Base-by-base conservation (phyloP, 495 filamentous ascomycete genomes). In the Chlorociboria aeruginascens region DNA sequence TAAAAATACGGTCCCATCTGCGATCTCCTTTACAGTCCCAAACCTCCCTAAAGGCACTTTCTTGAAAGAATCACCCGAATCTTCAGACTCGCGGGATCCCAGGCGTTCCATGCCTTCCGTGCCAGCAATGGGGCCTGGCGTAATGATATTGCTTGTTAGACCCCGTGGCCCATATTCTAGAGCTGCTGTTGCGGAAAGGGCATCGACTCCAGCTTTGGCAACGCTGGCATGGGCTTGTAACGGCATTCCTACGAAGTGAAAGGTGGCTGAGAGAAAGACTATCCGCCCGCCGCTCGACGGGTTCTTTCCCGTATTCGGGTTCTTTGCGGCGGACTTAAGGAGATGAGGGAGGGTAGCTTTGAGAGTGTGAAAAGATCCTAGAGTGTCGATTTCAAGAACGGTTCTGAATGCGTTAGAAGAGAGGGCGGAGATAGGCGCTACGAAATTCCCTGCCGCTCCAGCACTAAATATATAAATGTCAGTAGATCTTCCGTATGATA, bases 401-500 rank as follows among this genome's bases (percentile, higher is more conserved):
- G 85, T 72, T 63, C 89, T 95, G 77, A 98, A 95, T 13, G 86
- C 92, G 60, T 96, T 96, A 38, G 82, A 65, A 1, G 77, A 83
- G 3, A 96, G 74, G 49, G 82, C 82, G 17, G 80, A 69, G 54
- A 97, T 86, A 1, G 90, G 83, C 6, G 90, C 83, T 17, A 98
- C 75, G 71, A 98, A 98, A 65, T 98, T 98, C 32, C 92, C 92
- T 10, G 92, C 92, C 29, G 92, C 92, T 42, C 92, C 92, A 33
- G 89, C 89, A 61, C 86, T 94, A 55, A 39, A 44, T 10, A 33
- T 13, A 31, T 3, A 11, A 40, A 39, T 61, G 54, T 56, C 39
- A 53, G 41, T n/a, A 42, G 25, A 6, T 28, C 12, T 9, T 36
- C 40, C 29, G 3, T 20, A 12, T 16, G 1, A 13, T 37, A 36